phyloP scores from a whole-genome alignment of 106 monocot species.

The Narthecium ossifragum region DNA sequence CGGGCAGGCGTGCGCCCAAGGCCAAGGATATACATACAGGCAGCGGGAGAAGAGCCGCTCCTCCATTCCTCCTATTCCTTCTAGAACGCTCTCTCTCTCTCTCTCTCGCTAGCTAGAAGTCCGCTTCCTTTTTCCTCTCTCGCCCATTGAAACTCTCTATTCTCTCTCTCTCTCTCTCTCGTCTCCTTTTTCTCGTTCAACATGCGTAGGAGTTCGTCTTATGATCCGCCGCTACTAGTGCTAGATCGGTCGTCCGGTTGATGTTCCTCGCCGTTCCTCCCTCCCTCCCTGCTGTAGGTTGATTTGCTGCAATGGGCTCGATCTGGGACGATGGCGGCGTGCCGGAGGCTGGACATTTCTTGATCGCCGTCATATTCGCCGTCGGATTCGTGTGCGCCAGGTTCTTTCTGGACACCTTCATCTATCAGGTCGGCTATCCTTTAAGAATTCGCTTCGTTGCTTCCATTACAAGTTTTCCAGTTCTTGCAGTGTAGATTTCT shows the following conservation, averaged over 20 bases:
- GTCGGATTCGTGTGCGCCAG: slow-evolving; percentile 25
- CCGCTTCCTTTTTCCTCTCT: too few species aligned
- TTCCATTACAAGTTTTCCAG: neutral
- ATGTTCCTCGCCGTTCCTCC: too few species aligned
- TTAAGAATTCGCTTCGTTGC: neutral
- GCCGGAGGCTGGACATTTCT: slow-evolving; percentile 10
- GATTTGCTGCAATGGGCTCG: slow-evolving; percentile 3
- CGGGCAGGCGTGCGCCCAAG: too few species aligned
- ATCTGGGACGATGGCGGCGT: slow-evolving; percentile 6
- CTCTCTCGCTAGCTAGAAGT: too few species aligned
- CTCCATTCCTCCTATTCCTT: too few species aligned
- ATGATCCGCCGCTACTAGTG: neutral
- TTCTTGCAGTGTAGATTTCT: neutral
- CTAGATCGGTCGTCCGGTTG: too few species aligned
- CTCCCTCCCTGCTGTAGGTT: neutral
- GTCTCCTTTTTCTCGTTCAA: neutral
- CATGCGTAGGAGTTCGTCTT: too few species aligned
- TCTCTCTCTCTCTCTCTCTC: neutral
- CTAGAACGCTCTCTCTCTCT: too few species aligned
- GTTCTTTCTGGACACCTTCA: slow-evolving; percentile 30
- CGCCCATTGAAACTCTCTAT: too few species aligned
- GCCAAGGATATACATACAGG: too few species aligned
- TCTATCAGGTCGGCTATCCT: slow-evolving; percentile 18
- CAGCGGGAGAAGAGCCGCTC: too few species aligned
- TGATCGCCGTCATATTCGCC: slow-evolving; percentile 21